Conservation (phyloP, 768 basidiomycete species). For the Basidioascus undulatus region DNA sequence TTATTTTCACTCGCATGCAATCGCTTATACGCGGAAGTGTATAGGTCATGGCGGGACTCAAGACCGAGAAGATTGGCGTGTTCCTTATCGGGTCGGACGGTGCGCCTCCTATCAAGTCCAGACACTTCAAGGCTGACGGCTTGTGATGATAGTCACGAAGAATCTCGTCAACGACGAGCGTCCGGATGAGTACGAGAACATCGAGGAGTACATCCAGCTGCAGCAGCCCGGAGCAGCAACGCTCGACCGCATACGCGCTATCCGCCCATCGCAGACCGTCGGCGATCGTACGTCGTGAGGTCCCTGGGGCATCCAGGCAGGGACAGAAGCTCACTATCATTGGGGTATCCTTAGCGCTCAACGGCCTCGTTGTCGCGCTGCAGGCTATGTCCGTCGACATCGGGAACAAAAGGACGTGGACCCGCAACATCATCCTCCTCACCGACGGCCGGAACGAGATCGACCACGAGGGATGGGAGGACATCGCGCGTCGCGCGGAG, state of each 20-base stretch:
- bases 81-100: constrained; percentile 47
- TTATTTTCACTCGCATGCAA: not conserved
- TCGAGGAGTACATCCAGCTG: constrained; percentile 44
- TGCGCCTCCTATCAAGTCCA: constrained; percentile 5
- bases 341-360: constrained; percentile 30
- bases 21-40: not conserved
- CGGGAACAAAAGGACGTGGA: constrained; percentile 53
- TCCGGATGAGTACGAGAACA: constrained; percentile 45
- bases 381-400: constrained; percentile 52
- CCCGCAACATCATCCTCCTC: constrained; percentile 52
- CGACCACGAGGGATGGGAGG: constrained; percentile 52
- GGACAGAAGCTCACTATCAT: constrained; percentile 12
- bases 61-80: constrained; percentile 85
- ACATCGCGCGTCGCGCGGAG: not conserved
- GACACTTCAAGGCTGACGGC: constrained; percentile 1
- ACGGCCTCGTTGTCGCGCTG: constrained; percentile 63
- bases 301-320: not conserved
- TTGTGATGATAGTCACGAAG: constrained; percentile 27
- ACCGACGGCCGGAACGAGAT: constrained; percentile 65
- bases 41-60: constrained; percentile 72
- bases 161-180: constrained; percentile 35
- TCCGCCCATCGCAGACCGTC: constrained; percentile 29
- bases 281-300: constrained; percentile 37
- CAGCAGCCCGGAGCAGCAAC: constrained; percentile 39
- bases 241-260: constrained; percentile 36